These are phyloP conservation scores for Stromatinia cepivora DNA, from an alignment of 2,329 filamentous ascomycete species.

Conservation along the genomic window DNA sequence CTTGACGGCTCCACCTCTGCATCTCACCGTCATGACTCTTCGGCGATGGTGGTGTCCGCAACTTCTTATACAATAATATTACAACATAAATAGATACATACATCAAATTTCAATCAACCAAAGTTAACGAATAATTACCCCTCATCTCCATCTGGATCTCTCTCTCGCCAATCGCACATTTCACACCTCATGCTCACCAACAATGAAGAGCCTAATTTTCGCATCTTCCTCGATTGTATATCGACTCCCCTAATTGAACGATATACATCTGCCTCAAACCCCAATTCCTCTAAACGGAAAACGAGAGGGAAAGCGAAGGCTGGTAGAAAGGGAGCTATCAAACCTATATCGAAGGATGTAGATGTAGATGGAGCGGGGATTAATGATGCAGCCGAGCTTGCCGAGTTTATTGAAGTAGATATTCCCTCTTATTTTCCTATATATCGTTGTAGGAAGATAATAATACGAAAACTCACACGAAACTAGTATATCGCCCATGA, in stretches of 20 bases:
- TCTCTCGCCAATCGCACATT: neutral
- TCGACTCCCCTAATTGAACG: constrained; percentile 67
- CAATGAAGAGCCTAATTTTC: constrained; percentile 56
- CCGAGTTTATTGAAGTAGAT: constrained; percentile 64
- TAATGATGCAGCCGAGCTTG: constrained; percentile 59
- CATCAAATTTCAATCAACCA: neutral
- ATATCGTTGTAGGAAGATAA: neutral
- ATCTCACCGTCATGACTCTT: constrained; percentile 1
- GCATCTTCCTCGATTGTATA: constrained; percentile 72
- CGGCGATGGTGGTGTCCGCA: neutral
- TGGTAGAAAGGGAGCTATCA: constrained; percentile 32
- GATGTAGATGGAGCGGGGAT: constrained; percentile 16
- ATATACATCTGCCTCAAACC: constrained; percentile 48
- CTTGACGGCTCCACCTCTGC: neutral
- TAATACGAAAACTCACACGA: neutral
- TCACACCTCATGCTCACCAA: constrained; percentile 24
- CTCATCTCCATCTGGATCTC: neutral
- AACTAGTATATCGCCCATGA: constrained; percentile 67
- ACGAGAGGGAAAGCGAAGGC: constrained; percentile 30
- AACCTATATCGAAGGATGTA: constrained; percentile 21
- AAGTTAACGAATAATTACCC: neutral
- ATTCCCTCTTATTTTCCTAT: neutral
- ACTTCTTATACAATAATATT: neutral
- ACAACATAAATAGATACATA: neutral
- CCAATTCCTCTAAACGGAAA: constrained; percentile 44